phyloP scores from a whole-genome alignment of 768 basidiomycete species.

The Leucocoprinus birnbaumii region DNA sequence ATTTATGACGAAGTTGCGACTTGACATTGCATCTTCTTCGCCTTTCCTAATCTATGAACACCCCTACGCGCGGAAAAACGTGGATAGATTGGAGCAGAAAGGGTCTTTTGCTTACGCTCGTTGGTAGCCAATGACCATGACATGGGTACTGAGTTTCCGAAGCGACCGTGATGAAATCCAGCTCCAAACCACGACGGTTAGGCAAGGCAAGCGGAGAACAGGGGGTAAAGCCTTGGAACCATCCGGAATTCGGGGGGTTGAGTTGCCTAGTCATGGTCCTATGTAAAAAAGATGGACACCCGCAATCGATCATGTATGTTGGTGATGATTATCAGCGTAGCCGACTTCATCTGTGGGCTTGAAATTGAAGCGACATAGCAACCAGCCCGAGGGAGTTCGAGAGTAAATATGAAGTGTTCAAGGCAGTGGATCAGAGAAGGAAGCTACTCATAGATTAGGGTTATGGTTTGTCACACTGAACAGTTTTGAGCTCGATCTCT shows the following conservation, averaged over 20 bases:
- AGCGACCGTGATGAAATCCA: not conserved
- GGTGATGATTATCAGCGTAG: not conserved
- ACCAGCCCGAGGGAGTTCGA: not conserved
- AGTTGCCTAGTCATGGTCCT: not conserved
- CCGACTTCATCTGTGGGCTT: not conserved
- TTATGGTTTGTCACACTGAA: conserved; percentile 8
- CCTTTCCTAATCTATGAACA: conserved; percentile 1
- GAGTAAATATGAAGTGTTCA: not conserved
- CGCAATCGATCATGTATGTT: not conserved
- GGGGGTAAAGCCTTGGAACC: conserved; percentile 1
- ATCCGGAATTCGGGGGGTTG: not conserved
- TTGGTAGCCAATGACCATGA: not conserved
- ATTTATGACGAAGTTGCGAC: not conserved
- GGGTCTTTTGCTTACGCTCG: not conserved
- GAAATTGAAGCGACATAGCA: not conserved
- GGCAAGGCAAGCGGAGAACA: conserved; percentile 2
- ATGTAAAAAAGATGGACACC: not conserved
- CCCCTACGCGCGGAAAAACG: not conserved
- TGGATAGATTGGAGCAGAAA: not conserved
- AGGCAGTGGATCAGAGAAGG: conserved; percentile 4
- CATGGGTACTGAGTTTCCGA: not conserved
- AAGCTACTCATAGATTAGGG: conserved; percentile 9
- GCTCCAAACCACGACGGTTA: conserved; percentile 3
- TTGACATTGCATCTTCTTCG: not conserved
- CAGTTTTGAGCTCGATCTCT: not conserved